Evolutionary conservation across 495 filamentous ascomycete species (phyloP).

Genomic region (Pyrenula aspistea): DNA sequence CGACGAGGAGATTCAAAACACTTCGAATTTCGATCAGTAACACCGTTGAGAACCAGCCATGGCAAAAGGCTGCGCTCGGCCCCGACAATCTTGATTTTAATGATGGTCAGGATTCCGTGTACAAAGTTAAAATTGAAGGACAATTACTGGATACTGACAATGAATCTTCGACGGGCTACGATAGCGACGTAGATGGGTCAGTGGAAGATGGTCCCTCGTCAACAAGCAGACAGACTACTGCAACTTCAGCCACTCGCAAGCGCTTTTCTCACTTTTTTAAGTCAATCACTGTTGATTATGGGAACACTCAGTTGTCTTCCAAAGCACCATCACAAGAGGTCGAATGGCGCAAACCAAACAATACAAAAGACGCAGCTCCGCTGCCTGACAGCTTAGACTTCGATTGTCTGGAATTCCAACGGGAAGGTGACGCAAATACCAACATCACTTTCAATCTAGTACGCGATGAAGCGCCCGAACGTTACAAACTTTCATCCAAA

Average conservation of each 20-base stretch:
- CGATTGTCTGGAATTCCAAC: conserved; percentile 82
- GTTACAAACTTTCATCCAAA: conserved; percentile 62
- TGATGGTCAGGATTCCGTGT: conserved; percentile 55
- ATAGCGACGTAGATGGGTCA: conserved; percentile 47
- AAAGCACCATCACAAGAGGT: conserved; percentile 40
- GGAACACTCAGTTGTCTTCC: conserved; percentile 40
- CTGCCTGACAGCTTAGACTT: conserved; percentile 55
- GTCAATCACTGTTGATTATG: conserved; percentile 75
- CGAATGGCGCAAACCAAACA: conserved; percentile 62
- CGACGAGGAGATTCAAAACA: conserved; percentile 70
- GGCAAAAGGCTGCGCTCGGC: conserved; percentile 61
- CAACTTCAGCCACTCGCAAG: conserved; percentile 26
- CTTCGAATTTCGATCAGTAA: conserved; percentile 94
- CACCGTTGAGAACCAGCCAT: conserved; percentile 85
- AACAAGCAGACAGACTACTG: conserved; percentile 38
- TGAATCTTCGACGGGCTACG: conserved; percentile 33
- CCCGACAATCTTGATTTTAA: conserved; percentile 65
- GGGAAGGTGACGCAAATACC: conserved; percentile 80
- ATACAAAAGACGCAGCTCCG: conserved; percentile 35
- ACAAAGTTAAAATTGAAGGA: conserved; percentile 87
- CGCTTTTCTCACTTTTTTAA: conserved; percentile 96
- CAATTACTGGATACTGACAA: conserved; percentile 71
- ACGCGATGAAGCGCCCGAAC: conserved; percentile 75
- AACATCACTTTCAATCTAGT: conserved; percentile 84
- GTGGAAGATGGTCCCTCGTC: conserved; percentile 20